Conservation (phyloP, 2,329 filamentous ascomycete species). For the Alternaria sp. region DNA sequence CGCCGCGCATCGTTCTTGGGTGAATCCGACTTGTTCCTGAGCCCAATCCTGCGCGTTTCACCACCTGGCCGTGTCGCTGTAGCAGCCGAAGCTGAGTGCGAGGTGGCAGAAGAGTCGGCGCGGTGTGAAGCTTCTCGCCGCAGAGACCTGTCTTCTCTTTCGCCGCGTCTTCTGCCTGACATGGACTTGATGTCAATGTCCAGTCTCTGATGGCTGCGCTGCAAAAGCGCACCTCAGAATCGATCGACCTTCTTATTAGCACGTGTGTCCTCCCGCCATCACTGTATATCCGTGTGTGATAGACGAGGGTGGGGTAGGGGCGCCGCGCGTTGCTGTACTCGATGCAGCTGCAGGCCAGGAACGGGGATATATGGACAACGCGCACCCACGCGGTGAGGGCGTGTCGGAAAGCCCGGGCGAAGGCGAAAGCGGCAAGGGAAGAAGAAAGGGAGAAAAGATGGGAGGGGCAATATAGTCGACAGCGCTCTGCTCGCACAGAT, state of each 20-base stretch:
- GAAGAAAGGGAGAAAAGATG: conserved; percentile 22
- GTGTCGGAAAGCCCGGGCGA: conserved; percentile 26
- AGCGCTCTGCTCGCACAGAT: conserved; percentile 31
- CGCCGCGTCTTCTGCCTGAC: conserved; percentile 58
- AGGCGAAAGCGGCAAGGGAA: conserved; percentile 12
- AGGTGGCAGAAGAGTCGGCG: conserved; percentile 35
- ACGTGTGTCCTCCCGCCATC: conserved; percentile 36
- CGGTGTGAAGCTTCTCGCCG: conserved; percentile 40
- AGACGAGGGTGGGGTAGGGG: conserved; percentile 20
- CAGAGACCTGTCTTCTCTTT: conserved; percentile 29
- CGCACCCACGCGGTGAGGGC: conserved; percentile 41
- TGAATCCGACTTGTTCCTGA: conserved; percentile 33
- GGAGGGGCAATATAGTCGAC: conserved; percentile 23
- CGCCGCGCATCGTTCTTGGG: conserved; percentile 44
- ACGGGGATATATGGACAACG: conserved; percentile 36
- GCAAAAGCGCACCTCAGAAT: conserved; percentile 80
- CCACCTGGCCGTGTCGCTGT: conserved; percentile 25
- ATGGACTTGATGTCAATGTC: conserved; percentile 74
- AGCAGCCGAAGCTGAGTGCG: conserved; percentile 24
- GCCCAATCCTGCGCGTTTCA: conserved; percentile 25
- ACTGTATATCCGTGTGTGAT: conserved; percentile 31
- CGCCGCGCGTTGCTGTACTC: conserved; percentile 27
- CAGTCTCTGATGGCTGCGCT: conserved; percentile 81
- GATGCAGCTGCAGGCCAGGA: conserved; percentile 34
- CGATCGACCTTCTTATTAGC: conserved; percentile 41